Evolutionary conservation across 2,329 filamentous ascomycete genomes (phyloP).

Genomic region (Saccharata proteae): DNA sequence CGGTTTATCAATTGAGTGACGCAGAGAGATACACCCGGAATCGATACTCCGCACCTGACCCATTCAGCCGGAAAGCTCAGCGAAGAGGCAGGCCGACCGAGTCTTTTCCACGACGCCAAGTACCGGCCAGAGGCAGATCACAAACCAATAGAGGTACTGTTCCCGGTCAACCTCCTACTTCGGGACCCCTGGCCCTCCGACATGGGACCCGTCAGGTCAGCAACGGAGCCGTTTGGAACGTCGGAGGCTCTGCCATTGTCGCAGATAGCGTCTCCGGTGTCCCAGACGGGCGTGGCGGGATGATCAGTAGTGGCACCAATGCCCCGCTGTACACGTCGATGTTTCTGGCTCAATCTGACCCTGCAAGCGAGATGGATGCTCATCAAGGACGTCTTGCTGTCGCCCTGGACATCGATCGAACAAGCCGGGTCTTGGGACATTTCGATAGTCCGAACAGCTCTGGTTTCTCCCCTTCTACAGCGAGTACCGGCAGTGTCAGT

Average conservation of each 20-base stretch:
- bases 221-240: conserved; percentile 60
- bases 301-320: conserved; percentile 59
- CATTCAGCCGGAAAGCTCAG: conserved; percentile 36
- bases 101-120: conserved; percentile 20
- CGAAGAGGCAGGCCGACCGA: conserved; percentile 20
- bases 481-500: background rate
- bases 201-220: conserved; percentile 39
- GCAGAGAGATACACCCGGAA: conserved; percentile 35
- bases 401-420: conserved; percentile 68
- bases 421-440: conserved; percentile 47
- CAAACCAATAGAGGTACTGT: background rate
- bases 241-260: conserved; percentile 56
- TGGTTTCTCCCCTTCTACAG: background rate
- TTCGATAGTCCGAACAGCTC: conserved; percentile 9
- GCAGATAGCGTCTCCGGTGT: conserved; percentile 37
- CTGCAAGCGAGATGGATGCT: conserved; percentile 51
- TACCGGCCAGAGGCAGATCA: too few relatives aligned
- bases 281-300: conserved; percentile 50
- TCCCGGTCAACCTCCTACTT: background rate
- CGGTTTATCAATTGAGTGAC: conserved; percentile 31
- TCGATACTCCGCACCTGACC: conserved; percentile 35
- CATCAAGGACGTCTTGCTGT: conserved; percentile 66
- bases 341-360: conserved; percentile 39
- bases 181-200: conserved; percentile 1
- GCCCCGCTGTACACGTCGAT: conserved; percentile 51